Base-by-base conservation (phyloP, 805 yeast species). In the Metschnikowia gelsemii region DNA sequence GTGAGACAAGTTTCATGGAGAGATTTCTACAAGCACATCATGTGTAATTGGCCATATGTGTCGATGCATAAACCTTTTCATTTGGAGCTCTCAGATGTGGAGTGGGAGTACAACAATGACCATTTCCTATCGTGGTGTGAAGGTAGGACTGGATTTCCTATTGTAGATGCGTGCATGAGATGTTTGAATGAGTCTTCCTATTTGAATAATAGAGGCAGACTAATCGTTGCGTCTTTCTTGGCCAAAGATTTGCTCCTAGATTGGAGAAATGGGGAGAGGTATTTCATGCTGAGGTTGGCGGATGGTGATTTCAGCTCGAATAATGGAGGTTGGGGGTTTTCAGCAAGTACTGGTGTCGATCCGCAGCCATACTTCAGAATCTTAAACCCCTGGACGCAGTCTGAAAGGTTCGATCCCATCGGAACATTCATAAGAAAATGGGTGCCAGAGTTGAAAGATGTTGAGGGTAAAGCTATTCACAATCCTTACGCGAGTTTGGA, bases 141-240 rank as follows among this genome's bases (percentile, higher is more conserved):
- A 18, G 84, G 83, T 0, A 55, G 55, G 16, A 78, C 83, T 0
- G 84, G 83, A 1, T 66, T 64, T 36, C 82, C 84, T 0, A 64
- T 78, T 8, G 73, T 78, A 3, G 84, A 78, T 51, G 83, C 83
- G 2, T 68, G 75, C 28, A 78, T 78, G 83, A 61, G 79, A 25
- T 68, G 77, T 50, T 58, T 78, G 27, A 57, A 66, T 26, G 58
- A 62, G n/a, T 75, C 78, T 1, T 82, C 80, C 0, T 76, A 72
- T 49, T 67, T 78, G 65, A 75, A 70, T 51, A 78, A 78, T 54
- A 58, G 84, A 20, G 65, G 74, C 36, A 63, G 84, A 25, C 74
- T 78, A 79, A 70, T 76, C 21, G 73, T 64, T 25, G 76, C 81
- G 2, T 69, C 77, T 22, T 78, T 75, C 45, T 60, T 78, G 31